phyloP scores from a whole-genome alignment of 805 yeast genomes.

The Myxozyma sirexii region DNA sequence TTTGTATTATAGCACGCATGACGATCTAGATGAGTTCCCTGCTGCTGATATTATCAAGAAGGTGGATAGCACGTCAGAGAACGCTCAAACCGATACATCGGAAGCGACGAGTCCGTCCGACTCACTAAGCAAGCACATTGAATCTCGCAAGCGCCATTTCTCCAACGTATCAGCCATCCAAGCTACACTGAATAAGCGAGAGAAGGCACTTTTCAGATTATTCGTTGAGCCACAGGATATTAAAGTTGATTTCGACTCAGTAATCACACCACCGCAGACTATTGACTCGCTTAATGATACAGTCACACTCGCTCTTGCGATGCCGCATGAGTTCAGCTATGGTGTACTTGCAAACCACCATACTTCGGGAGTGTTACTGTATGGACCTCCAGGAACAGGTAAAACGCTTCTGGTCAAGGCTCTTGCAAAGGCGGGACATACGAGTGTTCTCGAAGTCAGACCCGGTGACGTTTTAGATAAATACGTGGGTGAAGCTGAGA shows the following conservation, averaged over 20 bases:
- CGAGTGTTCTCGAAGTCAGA: constrained; percentile 95
- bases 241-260: constrained; percentile 16
- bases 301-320: constrained; percentile 19
- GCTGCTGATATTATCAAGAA: background rate
- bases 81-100: background rate
- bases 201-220: constrained; percentile 14
- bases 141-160: constrained; percentile 5
- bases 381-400: constrained; percentile 99
- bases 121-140: constrained; percentile 4
- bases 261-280: constrained; percentile 24
- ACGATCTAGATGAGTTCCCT: constrained; percentile 1
- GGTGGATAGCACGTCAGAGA: background rate
- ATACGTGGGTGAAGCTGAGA: constrained; percentile 96
- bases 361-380: constrained; percentile 88
- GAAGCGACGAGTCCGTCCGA: constrained; percentile 1
- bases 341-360: constrained; percentile 30
- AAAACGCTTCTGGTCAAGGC: constrained; percentile 95
- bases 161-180: constrained; percentile 3
- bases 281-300: constrained; percentile 27
- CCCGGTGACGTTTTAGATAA: constrained; percentile 97
- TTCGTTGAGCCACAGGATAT: constrained; percentile 28
- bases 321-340: constrained; percentile 32
- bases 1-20: constrained; percentile 10
- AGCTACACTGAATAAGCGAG: constrained; percentile 21
- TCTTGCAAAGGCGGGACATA: constrained; percentile 97